Evolutionary conservation across 2,329 filamentous ascomycete species (phyloP).

Genomic region (Venturia effusa): DNA sequence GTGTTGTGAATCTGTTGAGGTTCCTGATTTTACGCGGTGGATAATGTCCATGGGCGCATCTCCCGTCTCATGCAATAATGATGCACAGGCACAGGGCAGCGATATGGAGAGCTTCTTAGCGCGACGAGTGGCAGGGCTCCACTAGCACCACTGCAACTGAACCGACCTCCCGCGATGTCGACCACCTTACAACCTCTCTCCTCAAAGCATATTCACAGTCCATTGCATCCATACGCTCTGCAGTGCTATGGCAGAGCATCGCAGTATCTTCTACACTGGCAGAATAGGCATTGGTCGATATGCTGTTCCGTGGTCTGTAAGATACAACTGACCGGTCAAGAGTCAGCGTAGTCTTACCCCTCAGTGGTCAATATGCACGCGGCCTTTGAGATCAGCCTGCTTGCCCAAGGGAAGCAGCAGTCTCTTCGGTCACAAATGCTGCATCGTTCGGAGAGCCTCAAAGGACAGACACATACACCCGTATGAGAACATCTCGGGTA

Average conservation of each 20-base stretch:
- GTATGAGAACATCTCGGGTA: too few species aligned
- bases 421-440: neutral
- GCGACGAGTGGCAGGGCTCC: neutral
- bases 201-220: too few species aligned
- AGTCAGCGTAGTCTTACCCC: neutral
- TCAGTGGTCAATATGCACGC: neutral
- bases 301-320: neutral
- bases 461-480: neutral
- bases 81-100: neutral
- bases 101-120: too few species aligned
- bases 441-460: neutral
- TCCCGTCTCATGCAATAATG: neutral
- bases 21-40: neutral
- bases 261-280: neutral
- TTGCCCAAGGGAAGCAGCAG: neutral
- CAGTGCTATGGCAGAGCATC: too few species aligned
- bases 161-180: too few species aligned
- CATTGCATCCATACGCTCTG: too few species aligned
- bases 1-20: neutral
- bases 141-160: too few species aligned
- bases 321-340: neutral
- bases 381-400: neutral
- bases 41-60: neutral
- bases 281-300: neutral
- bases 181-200: too few species aligned